phyloP scores from a whole-genome alignment of 176 grass and related monocot species.

The Oryza australiensis region DNA sequence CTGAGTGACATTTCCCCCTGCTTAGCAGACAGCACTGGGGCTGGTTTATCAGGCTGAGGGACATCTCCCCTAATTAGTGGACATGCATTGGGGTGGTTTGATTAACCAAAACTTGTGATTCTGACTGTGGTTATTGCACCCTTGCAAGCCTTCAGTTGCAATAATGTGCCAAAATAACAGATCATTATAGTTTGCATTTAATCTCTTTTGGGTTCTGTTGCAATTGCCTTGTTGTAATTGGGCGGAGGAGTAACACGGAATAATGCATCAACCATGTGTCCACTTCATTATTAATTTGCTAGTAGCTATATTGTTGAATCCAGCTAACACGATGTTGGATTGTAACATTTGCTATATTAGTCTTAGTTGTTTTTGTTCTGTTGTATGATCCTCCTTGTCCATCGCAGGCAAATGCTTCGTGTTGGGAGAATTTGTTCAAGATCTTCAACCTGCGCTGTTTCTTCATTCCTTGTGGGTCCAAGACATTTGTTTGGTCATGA shows the following conservation, averaged over 20 bases:
- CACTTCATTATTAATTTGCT: not conserved
- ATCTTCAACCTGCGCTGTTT: not conserved
- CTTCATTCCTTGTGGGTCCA: not conserved
- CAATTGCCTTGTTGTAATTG: not conserved
- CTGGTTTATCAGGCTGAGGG: not conserved
- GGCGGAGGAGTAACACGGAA: not conserved
- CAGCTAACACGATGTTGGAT: too few relatives aligned
- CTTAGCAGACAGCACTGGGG: not conserved
- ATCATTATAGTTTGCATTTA: not conserved
- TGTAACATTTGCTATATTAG: not conserved
- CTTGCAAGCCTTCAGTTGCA: not conserved
- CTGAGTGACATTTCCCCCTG: not conserved
- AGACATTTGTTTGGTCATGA: not conserved
- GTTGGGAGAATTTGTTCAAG: constrained; percentile 33
- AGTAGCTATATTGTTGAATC: not conserved
- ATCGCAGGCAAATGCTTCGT: constrained; percentile 43
- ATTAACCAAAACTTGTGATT: not conserved
- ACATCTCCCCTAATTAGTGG: not conserved
- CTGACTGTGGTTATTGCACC: not conserved
- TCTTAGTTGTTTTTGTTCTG: not conserved
- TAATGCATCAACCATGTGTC: not conserved
- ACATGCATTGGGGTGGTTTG: not conserved
- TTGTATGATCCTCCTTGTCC: not conserved
- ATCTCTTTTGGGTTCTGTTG: not conserved
- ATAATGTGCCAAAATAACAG: not conserved